Percentiles rank a stretch among this genome's conserved stretches.
phyloP scores from a whole-genome alignment of 208 protist species.

The Lotmaria passim region DNA sequence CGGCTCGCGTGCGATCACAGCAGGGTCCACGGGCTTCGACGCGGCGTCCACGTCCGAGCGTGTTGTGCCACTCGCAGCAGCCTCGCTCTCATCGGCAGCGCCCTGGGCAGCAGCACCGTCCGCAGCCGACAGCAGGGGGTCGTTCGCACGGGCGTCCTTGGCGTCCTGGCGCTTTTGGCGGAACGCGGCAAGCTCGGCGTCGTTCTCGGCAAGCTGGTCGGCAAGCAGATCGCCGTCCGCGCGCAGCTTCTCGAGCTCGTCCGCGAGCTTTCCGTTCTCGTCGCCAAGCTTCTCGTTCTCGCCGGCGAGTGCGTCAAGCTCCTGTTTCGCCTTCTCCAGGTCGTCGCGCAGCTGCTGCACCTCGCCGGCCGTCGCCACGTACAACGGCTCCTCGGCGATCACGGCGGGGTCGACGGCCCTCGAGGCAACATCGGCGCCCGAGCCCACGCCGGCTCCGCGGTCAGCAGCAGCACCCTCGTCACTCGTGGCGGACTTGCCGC shows the following conservation, averaged over 20 bases:
- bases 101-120: background rate
- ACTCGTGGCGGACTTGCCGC: background rate
- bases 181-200: slow-evolving; percentile 14
- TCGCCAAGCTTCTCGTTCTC: background rate
- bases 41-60: slow-evolving; percentile 11
- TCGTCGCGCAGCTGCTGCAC: slow-evolving; percentile 5
- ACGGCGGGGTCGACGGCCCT: slow-evolving; percentile 16
- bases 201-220: slow-evolving; percentile 21
- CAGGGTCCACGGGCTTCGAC: background rate
- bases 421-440: slow-evolving; percentile 1
- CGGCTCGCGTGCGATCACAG: slow-evolving; percentile 1
- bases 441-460: background rate
- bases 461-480: background rate
- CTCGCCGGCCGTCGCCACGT: slow-evolving; percentile 19
- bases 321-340: background rate
- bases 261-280: slow-evolving; percentile 9
- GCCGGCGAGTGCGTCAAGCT: too few relatives aligned
- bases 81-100: background rate
- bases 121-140: slow-evolving; percentile 16
- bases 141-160: slow-evolving; percentile 4
- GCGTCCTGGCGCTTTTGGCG: slow-evolving; percentile 14
- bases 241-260: slow-evolving; percentile 1
- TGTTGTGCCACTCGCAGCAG: slow-evolving; percentile 3
- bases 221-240: slow-evolving; percentile 3
- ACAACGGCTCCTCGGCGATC: slow-evolving; percentile 22